phyloP scores from a whole-genome alignment of 73 alveolate species.

The Uronychia binucleata region DNA sequence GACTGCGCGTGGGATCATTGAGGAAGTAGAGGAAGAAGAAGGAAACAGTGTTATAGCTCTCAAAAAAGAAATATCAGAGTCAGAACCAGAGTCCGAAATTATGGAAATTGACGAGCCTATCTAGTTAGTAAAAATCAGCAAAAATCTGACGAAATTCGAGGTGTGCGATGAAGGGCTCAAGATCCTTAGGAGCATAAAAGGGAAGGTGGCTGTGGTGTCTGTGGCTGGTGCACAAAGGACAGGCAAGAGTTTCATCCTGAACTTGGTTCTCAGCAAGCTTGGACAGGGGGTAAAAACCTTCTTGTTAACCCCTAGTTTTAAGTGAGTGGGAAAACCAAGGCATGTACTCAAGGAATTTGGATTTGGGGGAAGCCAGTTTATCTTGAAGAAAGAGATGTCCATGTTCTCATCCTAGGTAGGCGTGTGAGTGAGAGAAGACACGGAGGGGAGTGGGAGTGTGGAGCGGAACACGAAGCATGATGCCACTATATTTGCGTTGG shows the following conservation, averaged over 20 bases:
- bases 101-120: constrained; percentile 74
- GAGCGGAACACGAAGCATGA: constrained; percentile 94
- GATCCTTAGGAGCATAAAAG: constrained; percentile 55
- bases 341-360: constrained; percentile 98
- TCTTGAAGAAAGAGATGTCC: constrained; percentile 81
- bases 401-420: constrained; percentile 89
- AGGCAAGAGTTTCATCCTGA: constrained; percentile 93
- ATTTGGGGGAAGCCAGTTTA: constrained; percentile 91
- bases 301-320: constrained; percentile 32
- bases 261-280: constrained; percentile 79
- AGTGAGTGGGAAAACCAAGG: constrained; percentile 86
- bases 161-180: constrained; percentile 68
- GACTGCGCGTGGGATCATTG: too few species aligned
- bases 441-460: constrained; percentile 96
- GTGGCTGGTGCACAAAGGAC: constrained; percentile 95
- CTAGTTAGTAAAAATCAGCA: constrained; percentile 69
- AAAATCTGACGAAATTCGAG: constrained; percentile 60
- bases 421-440: constrained; percentile 97
- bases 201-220: constrained; percentile 79
- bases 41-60: too few species aligned
- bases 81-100: too few species aligned
- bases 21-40: too few species aligned
- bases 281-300: constrained; percentile 68
- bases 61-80: too few species aligned
- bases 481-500: constrained; percentile 95